Base-by-base conservation (phyloP, 176 grass and related monocot genomes). In the Ampelocalamus luodianensis region DNA sequence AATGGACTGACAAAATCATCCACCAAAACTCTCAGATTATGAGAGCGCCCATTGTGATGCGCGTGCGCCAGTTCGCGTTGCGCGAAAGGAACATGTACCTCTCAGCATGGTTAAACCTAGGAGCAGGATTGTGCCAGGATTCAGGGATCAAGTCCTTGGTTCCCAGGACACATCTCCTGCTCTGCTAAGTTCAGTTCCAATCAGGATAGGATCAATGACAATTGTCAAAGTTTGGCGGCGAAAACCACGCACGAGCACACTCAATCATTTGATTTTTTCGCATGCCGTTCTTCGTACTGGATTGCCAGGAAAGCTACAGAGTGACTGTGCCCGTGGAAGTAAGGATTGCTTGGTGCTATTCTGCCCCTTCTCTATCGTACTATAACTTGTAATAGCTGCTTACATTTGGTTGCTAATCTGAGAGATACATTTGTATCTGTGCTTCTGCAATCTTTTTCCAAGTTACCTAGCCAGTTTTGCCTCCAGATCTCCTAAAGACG, bases 1-100 rank as follows among this genome's bases (percentile, higher is more conserved):
- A 74, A 74, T 51, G 16, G 71, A 32, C 43, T 13, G 56, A 73
- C 58, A 74, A 32, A 80, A 86, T 86, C 77, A 29, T 86, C 77
- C 77, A 65, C 56, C 23, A 0, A 29, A 42, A 43, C 14, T 1
- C 12, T 54, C 55, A n/a, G 68, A 80, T 80, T 74, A 58, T 22
- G 14, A 32, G 54, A 11, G 65, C 14, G 62, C 27, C 74, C 10
- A 84, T 12, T 5, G n/a, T 27, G 32, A 79, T 43, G 76, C 22
- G n/a, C 17, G 54, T 65, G 44, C 58, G 56, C 22, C 29, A 8
- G 50, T 71, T 67, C 34, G 8, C 24, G 64, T 12, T 0, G 24
- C 10, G 7, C 3, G 59, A 66, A 80, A 76, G 77, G 55, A 65
- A 86, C 85, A 43, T 12, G 8, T 73, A 36, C 44, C 45, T 27